A percentile compares a stretch with the other conserved stretches of the same genome.
phyloP scores from a whole-genome alignment of 1,284 basidiomycete species.

The Caloboletus inedulis region DNA sequence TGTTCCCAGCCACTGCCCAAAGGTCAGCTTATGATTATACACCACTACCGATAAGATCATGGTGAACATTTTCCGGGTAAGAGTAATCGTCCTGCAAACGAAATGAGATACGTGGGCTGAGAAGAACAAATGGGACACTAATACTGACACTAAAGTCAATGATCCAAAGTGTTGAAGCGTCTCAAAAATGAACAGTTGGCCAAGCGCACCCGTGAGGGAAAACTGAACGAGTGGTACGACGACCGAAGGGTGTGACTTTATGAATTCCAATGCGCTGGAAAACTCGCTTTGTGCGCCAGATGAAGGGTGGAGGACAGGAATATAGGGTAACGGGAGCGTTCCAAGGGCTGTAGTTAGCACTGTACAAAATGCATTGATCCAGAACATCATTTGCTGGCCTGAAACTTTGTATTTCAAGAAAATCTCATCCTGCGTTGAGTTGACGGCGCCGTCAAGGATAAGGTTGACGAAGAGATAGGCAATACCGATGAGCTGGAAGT shows the following conservation, averaged over 20 bases:
- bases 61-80: slow-evolving; percentile 98
- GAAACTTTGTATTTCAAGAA: slow-evolving; percentile 77
- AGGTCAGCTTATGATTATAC: slow-evolving; percentile 83
- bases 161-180: slow-evolving; percentile 96
- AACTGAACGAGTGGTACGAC: slow-evolving; percentile 79
- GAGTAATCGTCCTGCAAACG: slow-evolving; percentile 74
- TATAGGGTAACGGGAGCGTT: slow-evolving; percentile 67
- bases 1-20: slow-evolving; percentile 90
- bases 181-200: slow-evolving; percentile 98
- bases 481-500: slow-evolving; percentile 62
- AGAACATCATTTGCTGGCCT: slow-evolving; percentile 99
- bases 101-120: slow-evolving; percentile 2
- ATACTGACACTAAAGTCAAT: slow-evolving; percentile 82
- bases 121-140: background rate
- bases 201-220: slow-evolving; percentile 87
- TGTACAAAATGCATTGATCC: slow-evolving; percentile 87
- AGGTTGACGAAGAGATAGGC: slow-evolving; percentile 82
- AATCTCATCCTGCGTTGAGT: slow-evolving; percentile 98
- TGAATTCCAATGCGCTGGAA: slow-evolving; percentile 68
- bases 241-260: slow-evolving; percentile 78
- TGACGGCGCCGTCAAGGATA: slow-evolving; percentile 88
- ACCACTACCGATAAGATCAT: slow-evolving; percentile 95
- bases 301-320: slow-evolving; percentile 71
- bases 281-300: slow-evolving; percentile 64
- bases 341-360: slow-evolving; percentile 64